These are phyloP conservation scores for Pleurotus tuber-regium DNA, from an alignment of 768 basidiomycete genomes.

Conservation along the genomic window DNA sequence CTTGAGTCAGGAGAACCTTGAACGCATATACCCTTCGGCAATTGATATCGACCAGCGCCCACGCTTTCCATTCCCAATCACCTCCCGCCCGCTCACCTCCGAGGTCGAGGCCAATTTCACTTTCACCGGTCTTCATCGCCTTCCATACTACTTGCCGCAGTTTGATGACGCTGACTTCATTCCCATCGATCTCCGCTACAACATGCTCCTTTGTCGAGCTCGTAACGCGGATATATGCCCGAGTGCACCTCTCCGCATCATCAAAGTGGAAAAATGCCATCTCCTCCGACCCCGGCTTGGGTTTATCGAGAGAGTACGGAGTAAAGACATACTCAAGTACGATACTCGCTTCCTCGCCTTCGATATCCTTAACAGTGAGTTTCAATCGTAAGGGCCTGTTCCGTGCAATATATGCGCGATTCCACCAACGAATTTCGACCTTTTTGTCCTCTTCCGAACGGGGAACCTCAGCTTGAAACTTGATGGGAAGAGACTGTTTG, in stretches of 20 bases:
- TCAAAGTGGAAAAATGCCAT: slow-evolving; percentile 35
- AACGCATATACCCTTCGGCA: slow-evolving; percentile 38
- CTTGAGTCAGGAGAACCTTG: slow-evolving; percentile 34
- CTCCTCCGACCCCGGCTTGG: slow-evolving; percentile 19
- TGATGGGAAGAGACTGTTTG: slow-evolving; percentile 29
- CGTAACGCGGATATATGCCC: slow-evolving; percentile 25
- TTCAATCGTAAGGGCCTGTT: slow-evolving; percentile 35
- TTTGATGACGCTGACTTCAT: slow-evolving; percentile 21
- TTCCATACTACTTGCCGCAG: slow-evolving; percentile 32
- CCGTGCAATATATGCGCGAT: slow-evolving; percentile 30
- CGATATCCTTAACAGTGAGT: slow-evolving; percentile 32
- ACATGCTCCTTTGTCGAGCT: slow-evolving; percentile 13
- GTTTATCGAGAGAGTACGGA: slow-evolving; percentile 25
- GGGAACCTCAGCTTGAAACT: slow-evolving; percentile 29
- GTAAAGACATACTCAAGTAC: slow-evolving; percentile 37
- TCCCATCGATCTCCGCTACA: slow-evolving; percentile 23
- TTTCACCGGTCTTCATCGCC: slow-evolving; percentile 35
- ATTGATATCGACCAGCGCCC: slow-evolving; percentile 36
- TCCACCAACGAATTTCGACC: slow-evolving; percentile 28
- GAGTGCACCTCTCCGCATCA: slow-evolving; percentile 23
- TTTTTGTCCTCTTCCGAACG: slow-evolving; percentile 32
- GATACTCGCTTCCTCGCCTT: slow-evolving; percentile 36
- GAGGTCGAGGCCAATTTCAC: slow-evolving; percentile 32
- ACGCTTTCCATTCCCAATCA: slow-evolving; percentile 35
- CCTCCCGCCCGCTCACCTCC: slow-evolving; percentile 26